Percentiles rank a stretch among this genome's conserved stretches.
Evolutionary conservation across 2,329 filamentous ascomycete species (phyloP).

Genomic region (Thelonectria olida): DNA sequence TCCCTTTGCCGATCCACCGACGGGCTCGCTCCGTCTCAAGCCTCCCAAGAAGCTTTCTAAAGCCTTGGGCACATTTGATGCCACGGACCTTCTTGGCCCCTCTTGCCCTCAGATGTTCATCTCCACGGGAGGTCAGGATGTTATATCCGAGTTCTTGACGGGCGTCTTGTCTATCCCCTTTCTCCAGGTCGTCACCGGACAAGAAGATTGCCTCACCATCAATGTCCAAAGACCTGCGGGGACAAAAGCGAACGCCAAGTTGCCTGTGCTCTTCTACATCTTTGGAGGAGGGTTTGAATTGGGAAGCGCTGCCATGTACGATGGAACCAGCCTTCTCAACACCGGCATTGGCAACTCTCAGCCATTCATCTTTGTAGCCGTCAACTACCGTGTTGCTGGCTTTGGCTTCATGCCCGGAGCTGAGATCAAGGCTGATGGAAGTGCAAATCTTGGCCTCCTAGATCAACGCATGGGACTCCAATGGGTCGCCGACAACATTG

Average conservation of each 20-base stretch:
- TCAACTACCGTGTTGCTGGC: slow-evolving; percentile 80
- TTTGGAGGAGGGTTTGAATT: slow-evolving; percentile 73
- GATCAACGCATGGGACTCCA: slow-evolving; percentile 78
- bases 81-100: slow-evolving; percentile 60
- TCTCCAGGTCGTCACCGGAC: slow-evolving; percentile 62
- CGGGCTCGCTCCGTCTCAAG: slow-evolving; percentile 72
- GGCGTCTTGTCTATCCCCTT: slow-evolving; percentile 64
- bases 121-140: slow-evolving; percentile 54
- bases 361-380: slow-evolving; percentile 77
- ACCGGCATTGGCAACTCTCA: slow-evolving; percentile 52
- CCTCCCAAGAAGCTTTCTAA: slow-evolving; percentile 69
- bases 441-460: slow-evolving; percentile 75
- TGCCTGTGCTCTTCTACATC: slow-evolving; percentile 77
- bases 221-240: slow-evolving; percentile 68
- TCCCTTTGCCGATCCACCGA: slow-evolving; percentile 77
- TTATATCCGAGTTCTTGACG: slow-evolving; percentile 57
- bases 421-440: slow-evolving; percentile 73
- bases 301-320: slow-evolving; percentile 61
- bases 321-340: slow-evolving; percentile 57
- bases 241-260: slow-evolving; percentile 60
- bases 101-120: slow-evolving; percentile 79
- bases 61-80: slow-evolving; percentile 68
- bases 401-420: slow-evolving; percentile 79
- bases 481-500: slow-evolving; percentile 83
- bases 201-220: slow-evolving; percentile 73